A percentile compares a stretch with the other conserved stretches of the same genome.
These are phyloP conservation scores for Macrophomina tecta DNA, from an alignment of 2,329 filamentous ascomycete species.

Conservation along the genomic window DNA sequence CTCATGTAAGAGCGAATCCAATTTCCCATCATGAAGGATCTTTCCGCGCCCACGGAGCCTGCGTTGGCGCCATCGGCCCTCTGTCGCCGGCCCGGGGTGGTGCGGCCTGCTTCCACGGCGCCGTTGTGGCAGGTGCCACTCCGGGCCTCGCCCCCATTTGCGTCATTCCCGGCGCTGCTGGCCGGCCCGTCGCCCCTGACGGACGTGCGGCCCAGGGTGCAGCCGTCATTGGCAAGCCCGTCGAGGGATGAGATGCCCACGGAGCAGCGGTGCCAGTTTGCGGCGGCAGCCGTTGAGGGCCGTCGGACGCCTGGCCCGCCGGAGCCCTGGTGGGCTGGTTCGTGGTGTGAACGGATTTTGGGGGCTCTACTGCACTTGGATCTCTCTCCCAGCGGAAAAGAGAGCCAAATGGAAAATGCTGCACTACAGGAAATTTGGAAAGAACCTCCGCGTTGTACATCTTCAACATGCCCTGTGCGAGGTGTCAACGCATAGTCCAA, in stretches of 20 bases:
- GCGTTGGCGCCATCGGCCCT: conserved; percentile 23
- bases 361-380: conserved; percentile 43
- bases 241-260: conserved; percentile 20
- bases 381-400: conserved; percentile 56
- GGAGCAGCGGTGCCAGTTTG: conserved; percentile 30
- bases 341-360: conserved; percentile 43
- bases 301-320: conserved; percentile 34
- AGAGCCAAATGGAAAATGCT: conserved; percentile 73
- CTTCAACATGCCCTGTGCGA: conserved; percentile 85
- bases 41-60: conserved; percentile 29
- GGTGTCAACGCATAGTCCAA: conserved; percentile 7
- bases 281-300: conserved; percentile 36
- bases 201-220: conserved; percentile 36
- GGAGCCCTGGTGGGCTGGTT: conserved; percentile 42
- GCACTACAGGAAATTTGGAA: conserved; percentile 97
- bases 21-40: conserved; percentile 23
- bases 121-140: conserved; percentile 13
- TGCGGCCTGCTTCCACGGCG: conserved; percentile 18
- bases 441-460: conserved; percentile 99
- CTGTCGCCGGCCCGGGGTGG: conserved; percentile 5
- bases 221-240: conserved; percentile 30
- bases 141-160: conserved; percentile 11
- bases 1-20: conserved; percentile 6
- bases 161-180: conserved; percentile 19
- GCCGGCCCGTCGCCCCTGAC: conserved; percentile 18